Evolutionary conservation across 176 grass and related monocot species (phyloP).

Genomic region (Pontederia paniculata): DNA sequence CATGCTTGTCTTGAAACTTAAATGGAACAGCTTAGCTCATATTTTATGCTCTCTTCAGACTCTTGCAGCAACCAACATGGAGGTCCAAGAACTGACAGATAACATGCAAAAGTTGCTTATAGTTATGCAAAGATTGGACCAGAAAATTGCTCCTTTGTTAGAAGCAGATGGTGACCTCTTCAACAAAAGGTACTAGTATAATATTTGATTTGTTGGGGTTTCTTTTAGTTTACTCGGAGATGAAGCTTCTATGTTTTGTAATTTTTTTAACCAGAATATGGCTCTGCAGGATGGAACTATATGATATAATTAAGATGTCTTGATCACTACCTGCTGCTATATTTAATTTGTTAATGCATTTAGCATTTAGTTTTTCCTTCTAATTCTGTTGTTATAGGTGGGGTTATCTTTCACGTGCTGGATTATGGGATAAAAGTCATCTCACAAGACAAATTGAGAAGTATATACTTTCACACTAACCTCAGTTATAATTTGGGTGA

Average conservation of each 20-base stretch:
- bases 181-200: constrained; percentile 67
- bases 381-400: constrained; percentile 45
- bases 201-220: constrained; percentile 13
- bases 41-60: constrained; percentile 36
- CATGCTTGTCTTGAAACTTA: not conserved
- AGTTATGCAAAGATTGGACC: constrained; percentile 91
- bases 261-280: not conserved
- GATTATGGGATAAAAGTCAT: constrained; percentile 97
- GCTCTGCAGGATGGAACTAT: no score
- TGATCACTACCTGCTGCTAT: no score
- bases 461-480: constrained; percentile 31
- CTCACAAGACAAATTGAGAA: constrained; percentile 93
- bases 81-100: constrained; percentile 72
- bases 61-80: constrained; percentile 74
- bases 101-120: constrained; percentile 90
- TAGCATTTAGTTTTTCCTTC: not conserved
- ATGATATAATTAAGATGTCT: no score
- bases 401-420: constrained; percentile 91
- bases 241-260: not conserved
- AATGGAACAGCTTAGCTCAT: not conserved
- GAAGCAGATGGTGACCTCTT: constrained; percentile 92
- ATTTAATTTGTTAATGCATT: no score
- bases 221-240: not conserved
- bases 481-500: not conserved
- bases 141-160: constrained; percentile 77